A percentile compares a stretch with the other conserved stretches of the same genome.
These are phyloP conservation scores for Blastocystis sp. DNA, from an alignment of 352 stramenopile genomes.

Conservation along the genomic window DNA sequence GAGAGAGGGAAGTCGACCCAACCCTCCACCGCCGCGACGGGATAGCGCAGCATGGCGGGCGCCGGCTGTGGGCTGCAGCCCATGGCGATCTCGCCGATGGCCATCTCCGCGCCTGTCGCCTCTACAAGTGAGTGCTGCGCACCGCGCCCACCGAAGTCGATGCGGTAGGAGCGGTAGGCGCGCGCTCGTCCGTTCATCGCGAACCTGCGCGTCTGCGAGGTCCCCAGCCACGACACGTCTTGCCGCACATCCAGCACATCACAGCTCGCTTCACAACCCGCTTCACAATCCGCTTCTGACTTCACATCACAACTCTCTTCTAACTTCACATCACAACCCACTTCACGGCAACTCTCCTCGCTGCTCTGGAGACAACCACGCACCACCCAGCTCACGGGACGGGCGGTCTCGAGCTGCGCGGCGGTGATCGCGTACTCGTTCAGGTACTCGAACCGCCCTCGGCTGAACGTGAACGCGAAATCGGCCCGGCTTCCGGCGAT, in stretches of 20 bases:
- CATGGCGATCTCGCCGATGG: slow-evolving; percentile 5
- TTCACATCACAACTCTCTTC: too few species aligned
- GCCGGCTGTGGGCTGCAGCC: not conserved
- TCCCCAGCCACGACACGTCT: slow-evolving; percentile 1
- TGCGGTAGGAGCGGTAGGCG: slow-evolving; percentile 2
- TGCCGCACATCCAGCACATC: slow-evolving; percentile 19
- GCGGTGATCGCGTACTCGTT: slow-evolving; percentile 35
- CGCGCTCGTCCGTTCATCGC: not conserved
- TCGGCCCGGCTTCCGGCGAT: not conserved
- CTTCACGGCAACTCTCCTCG: not conserved
- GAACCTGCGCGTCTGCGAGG: not conserved
- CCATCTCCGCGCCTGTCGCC: not conserved
- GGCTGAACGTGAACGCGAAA: slow-evolving; percentile 38
- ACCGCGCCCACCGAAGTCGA: slow-evolving; percentile 14
- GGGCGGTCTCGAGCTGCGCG: not conserved
- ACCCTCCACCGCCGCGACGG: not conserved
- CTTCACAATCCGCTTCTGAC: too few species aligned
- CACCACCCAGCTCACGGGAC: slow-evolving; percentile 1
- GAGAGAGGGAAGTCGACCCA: not conserved
- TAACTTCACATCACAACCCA: too few species aligned
- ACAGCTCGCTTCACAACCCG: not conserved
- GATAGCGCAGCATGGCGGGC: not conserved
- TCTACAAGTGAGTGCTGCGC: not conserved
- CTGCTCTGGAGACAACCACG: not conserved
- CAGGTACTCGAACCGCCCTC: slow-evolving; percentile 16